Evolutionary conservation across 352 stramenopile species (phyloP), one percentile per base, ranked within the genome.

Genomic region (Blastocystis sp.): DNA sequence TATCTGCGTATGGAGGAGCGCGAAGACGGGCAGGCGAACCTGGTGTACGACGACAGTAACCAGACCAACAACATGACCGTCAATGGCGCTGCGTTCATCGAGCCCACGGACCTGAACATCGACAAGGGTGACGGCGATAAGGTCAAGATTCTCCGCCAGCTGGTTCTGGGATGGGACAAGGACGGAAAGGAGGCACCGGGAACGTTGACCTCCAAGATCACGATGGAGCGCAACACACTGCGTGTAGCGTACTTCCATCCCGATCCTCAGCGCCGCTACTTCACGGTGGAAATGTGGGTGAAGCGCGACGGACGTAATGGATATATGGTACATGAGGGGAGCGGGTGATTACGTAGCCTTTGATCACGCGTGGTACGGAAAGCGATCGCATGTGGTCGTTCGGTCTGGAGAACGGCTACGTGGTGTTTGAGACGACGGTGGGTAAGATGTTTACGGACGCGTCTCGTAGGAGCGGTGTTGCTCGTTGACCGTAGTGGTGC

Each of bases 61-160:
- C 42, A 76, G 36, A 56, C 27, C n/a, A 85, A 85, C 42, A 85
- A 85, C 32, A 76, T 72, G 57, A 85, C 75, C 38, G 24, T 85
- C n/a, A 42, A 61, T n/a, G 75, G 75, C 34, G 51, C 57, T 32
- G 75, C 63, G 40, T 72, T 48, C 32, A 46, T 76, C 24, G 75
- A 76, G 57, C 24, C 24, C 21, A 42, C 48, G 9, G 75, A 85
- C 40, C 49, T 56, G 29, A 48, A 48, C 1, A 72, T 76, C 18
- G 75, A 85, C 40, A 85, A 85, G 75, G 75, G 75, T 40, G 75
- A 85, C 40, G 48, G 48, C 32, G 75, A 76, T n/a, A 85, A 85
- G 63, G 75, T 85, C 36, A 85, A 75, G 27, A 72, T 48, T 24
- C 59, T 76, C n/a, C 75, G 46, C 6, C 57, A 72, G 38, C 38